These are phyloP conservation scores for Candida ficus DNA, from an alignment of 805 yeast species.

Conservation along the genomic window DNA sequence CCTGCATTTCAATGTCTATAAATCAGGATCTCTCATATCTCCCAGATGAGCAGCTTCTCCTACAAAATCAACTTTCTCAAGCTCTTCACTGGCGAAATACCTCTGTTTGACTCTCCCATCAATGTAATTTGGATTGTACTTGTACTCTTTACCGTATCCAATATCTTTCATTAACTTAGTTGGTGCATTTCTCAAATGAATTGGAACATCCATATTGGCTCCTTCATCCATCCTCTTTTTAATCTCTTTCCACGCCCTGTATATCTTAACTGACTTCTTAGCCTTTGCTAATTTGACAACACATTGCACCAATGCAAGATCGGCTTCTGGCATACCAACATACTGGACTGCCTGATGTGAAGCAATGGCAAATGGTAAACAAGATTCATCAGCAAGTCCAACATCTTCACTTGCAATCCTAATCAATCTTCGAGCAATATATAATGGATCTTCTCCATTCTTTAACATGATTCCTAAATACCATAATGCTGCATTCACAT, in stretches of 20 bases:
- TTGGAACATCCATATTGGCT: constrained; percentile 50
- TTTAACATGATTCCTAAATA: constrained; percentile 83
- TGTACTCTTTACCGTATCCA: constrained; percentile 81
- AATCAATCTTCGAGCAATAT: constrained; percentile 85
- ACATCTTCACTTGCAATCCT: constrained; percentile 94
- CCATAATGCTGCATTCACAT: constrained; percentile 85
- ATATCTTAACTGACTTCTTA: constrained; percentile 79
- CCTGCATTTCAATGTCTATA: no score
- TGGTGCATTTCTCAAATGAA: constrained; percentile 93
- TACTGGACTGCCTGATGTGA: constrained; percentile 83
- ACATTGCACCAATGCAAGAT: constrained; percentile 83
- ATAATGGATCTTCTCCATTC: constrained; percentile 93
- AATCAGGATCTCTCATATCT: constrained; percentile 36
- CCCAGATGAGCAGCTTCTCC: constrained; percentile 53
- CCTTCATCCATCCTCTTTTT: constrained; percentile 50
- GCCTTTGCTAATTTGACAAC: constrained; percentile 87
- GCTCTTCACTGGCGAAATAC: constrained; percentile 63
- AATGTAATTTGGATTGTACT: constrained; percentile 77
- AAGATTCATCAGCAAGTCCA: constrained; percentile 77
- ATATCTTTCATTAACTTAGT: constrained; percentile 83
- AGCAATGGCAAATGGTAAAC: constrained; percentile 82
- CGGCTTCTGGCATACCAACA: constrained; percentile 94
- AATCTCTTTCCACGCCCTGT: constrained; percentile 72
- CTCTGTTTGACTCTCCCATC: constrained; percentile 72
- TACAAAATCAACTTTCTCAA: constrained; percentile 41